Percentiles rank a stretch among this genome's conserved stretches.
Conservation (phyloP, 495 filamentous ascomycete species). For the Alectoria sarmentosa region DNA sequence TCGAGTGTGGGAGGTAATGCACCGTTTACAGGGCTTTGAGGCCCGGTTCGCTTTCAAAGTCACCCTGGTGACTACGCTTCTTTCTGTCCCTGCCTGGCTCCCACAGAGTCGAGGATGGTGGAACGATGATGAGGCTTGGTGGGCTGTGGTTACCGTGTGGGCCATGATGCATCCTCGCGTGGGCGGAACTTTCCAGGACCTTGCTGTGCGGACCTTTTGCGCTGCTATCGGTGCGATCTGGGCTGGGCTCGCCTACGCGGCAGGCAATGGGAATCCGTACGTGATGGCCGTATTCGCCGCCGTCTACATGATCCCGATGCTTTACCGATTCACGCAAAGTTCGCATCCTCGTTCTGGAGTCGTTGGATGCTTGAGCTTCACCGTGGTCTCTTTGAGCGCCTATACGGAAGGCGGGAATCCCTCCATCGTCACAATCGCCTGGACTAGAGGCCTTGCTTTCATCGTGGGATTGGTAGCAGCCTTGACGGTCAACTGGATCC, state of each 20-base stretch:
- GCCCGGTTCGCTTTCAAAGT: conserved; percentile 52
- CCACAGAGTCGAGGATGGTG: conserved; percentile 41
- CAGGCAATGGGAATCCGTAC: conserved; percentile 44
- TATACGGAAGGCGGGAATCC: conserved; percentile 30
- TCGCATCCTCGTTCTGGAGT: conserved; percentile 48
- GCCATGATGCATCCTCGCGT: conserved; percentile 53
- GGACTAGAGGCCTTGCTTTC: conserved; percentile 42
- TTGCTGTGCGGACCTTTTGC: conserved; percentile 41
- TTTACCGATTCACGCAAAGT: conserved; percentile 50
- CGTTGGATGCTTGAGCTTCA: conserved; percentile 49
- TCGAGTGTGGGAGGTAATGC: conserved; percentile 41
- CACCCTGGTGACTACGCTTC: conserved; percentile 39
- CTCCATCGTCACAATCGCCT: conserved; percentile 37
- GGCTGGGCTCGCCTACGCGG: conserved; percentile 45
- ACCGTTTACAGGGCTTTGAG: conserved; percentile 51
- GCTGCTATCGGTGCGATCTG: conserved; percentile 45
- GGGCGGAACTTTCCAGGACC: conserved; percentile 49
- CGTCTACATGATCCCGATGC: conserved; percentile 50
- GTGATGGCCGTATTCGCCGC: conserved; percentile 50
- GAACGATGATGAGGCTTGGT: conserved; percentile 48
- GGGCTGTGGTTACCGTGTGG: conserved; percentile 52
- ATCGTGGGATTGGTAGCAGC: conserved; percentile 45
- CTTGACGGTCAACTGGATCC: conserved; percentile 48
- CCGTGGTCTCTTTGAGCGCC: conserved; percentile 45
- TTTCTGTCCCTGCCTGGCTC: conserved; percentile 50